Conservation (phyloP, 805 yeast genomes). For the Hermanozyma aechmeae region DNA sequence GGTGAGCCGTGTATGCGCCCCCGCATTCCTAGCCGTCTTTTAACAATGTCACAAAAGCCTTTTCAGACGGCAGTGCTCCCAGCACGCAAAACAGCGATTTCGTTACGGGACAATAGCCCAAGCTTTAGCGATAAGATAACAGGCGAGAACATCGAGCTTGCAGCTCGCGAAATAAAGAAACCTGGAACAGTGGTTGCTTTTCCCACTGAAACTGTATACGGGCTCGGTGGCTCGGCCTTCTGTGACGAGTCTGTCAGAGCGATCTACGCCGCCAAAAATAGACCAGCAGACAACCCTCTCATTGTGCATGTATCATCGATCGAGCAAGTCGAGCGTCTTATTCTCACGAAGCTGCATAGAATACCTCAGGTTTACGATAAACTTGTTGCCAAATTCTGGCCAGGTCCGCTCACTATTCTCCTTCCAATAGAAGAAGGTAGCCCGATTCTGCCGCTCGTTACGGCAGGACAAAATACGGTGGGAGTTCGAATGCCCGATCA, state of each 20-base stretch:
- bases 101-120: no score
- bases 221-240: slow-evolving; percentile 83
- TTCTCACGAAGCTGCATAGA: slow-evolving; percentile 37
- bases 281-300: slow-evolving; percentile 94
- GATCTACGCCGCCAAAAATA: slow-evolving; percentile 80
- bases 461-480: slow-evolving; percentile 82
- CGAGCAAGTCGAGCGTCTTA: slow-evolving; percentile 55
- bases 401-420: slow-evolving; percentile 88
- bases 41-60: no score
- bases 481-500: slow-evolving; percentile 87
- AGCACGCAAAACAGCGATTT: no score
- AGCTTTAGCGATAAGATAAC: background rate
- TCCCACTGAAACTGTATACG: slow-evolving; percentile 97
- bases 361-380: slow-evolving; percentile 64
- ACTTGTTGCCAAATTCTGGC: slow-evolving; percentile 74
- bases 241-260: slow-evolving; percentile 62
- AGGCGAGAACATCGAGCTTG: background rate
- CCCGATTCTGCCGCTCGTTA: slow-evolving; percentile 63
- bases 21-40: no score
- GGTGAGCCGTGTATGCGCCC: no score
- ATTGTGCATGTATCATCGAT: slow-evolving; percentile 81
- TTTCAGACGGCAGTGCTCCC: no score
- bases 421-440: slow-evolving; percentile 46
- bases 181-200: slow-evolving; percentile 60
- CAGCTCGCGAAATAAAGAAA: slow-evolving; percentile 2